Base-by-base conservation (phyloP, 1,284 basidiomycete species). In the Marasmius sp. region DNA sequence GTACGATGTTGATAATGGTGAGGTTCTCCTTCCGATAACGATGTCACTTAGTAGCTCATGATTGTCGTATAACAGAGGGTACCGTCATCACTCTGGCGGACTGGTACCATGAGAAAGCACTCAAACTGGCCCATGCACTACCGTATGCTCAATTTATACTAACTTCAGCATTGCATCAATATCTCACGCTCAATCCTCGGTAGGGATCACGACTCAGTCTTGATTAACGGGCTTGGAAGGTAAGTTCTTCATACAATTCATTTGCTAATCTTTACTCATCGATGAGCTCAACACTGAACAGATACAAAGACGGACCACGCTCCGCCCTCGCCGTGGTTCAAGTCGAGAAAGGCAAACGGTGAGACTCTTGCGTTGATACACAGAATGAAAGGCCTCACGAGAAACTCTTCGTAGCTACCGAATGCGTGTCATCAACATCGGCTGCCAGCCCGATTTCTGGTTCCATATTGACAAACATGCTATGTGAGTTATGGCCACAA, bases 141-240 rank as follows among this genome's bases (percentile, higher is more conserved):
- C 39, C 20, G 20, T 11, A 1, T 37, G 27, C 12, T 61, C 47
- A 61, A 20, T 58, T 39, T 59, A 52, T 22, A 8, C 18, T 3
- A 55, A 55, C 11, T 27, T 27, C n/a, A 16, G 16, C 56, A 4
- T 59, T 65, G n/a, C 67, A 70, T 4, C 27, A 33, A 66, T 66
- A 20, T 66, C 66, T 14, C 11, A 43, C 41, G 41, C n/a, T 43
- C 41, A 12, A 27, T n/a, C 6, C 45, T n/a, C 6, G 6, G 64
- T 60, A 52, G 59, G 61, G 22, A 62, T 9, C 53, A 72, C 11
- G 70, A 75, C 52, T 64, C 77, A 1, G 77, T 74, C 5, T 67
- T 78, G 3, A 78, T 79, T 65, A 80, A 80, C 55, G 78, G 79
- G 0, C 66, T 69, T 18, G 78, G 79, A 62, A 70, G 81, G 68